Evolutionary conservation across 2,329 filamentous ascomycete genomes (phyloP).

Genomic region (Paramyrothecium sp.): DNA sequence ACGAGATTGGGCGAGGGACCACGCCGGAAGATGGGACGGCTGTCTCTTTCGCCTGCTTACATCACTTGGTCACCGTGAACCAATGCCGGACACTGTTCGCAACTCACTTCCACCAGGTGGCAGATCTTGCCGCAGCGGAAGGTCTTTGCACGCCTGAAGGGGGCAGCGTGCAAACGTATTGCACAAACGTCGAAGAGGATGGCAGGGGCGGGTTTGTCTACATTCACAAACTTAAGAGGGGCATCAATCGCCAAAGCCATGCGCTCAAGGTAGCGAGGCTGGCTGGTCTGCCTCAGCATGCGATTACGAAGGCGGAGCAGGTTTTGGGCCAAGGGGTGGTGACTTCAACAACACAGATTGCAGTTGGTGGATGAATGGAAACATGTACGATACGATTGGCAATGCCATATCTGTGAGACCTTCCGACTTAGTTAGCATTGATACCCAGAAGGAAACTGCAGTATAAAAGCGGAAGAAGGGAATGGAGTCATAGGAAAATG

Average conservation of each 20-base stretch:
- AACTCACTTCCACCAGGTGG: constrained; percentile 87
- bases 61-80: constrained; percentile 79
- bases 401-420: constrained; percentile 1
- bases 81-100: constrained; percentile 83
- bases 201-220: constrained; percentile 73
- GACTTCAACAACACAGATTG: background rate
- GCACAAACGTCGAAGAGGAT: constrained; percentile 84
- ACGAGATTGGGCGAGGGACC: constrained; percentile 93
- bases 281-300: constrained; percentile 75
- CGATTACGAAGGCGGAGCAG: constrained; percentile 64
- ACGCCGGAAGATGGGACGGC: constrained; percentile 90
- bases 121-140: constrained; percentile 67
- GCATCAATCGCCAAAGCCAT: constrained; percentile 84
- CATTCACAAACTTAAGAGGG: constrained; percentile 76
- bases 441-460: constrained; percentile 28
- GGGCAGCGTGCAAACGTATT: constrained; percentile 68
- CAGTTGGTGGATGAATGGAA: background rate
- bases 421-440: constrained; percentile 33
- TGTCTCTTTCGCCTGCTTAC: constrained; percentile 83
- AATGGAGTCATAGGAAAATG: constrained; percentile 56
- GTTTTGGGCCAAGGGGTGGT: constrained; percentile 40
- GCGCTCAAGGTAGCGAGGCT: constrained; percentile 91
- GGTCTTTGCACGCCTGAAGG: constrained; percentile 35
- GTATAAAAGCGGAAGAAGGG: constrained; percentile 14
- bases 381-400: background rate